A percentile compares a stretch with the other conserved stretches of the same genome.
Conservation (phyloP, 1,284 basidiomycete species). For the Ganoderma leucocontextum region DNA sequence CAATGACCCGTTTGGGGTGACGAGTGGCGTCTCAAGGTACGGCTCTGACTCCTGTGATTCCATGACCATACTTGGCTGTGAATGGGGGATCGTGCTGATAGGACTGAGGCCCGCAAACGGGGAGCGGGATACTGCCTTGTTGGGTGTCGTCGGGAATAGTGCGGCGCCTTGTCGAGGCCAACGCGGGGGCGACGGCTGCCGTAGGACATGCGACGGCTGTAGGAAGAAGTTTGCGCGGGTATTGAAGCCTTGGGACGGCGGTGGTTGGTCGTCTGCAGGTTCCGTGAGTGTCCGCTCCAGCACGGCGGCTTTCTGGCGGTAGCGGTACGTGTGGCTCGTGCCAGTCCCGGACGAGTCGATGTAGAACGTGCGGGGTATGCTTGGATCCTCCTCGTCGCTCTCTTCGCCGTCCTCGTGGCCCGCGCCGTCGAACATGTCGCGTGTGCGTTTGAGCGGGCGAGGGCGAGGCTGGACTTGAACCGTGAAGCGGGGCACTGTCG, state of each 20-base stretch:
- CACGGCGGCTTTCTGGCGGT: slow-evolving; percentile 42
- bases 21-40: slow-evolving; percentile 57
- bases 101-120: slow-evolving; percentile 18
- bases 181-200: slow-evolving; percentile 5
- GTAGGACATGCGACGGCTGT: slow-evolving; percentile 8
- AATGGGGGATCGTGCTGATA: slow-evolving; percentile 21
- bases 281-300: slow-evolving; percentile 60
- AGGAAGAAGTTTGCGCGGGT: slow-evolving; percentile 18
- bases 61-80: slow-evolving; percentile 32
- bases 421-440: slow-evolving; percentile 29
- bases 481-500: slow-evolving; percentile 51
- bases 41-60: slow-evolving; percentile 55
- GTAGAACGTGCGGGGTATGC: slow-evolving; percentile 28
- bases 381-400: slow-evolving; percentile 32
- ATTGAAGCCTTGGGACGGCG: slow-evolving; percentile 37
- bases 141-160: slow-evolving; percentile 26
- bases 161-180: slow-evolving; percentile 9
- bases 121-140: slow-evolving; percentile 9
- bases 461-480: slow-evolving; percentile 55
- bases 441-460: slow-evolving; percentile 48
- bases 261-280: slow-evolving; percentile 47
- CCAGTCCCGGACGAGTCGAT: slow-evolving; percentile 32
- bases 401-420: slow-evolving; percentile 43
- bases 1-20: slow-evolving; percentile 64
- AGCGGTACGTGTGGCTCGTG: slow-evolving; percentile 22